phyloP scores from a whole-genome alignment of 169 alveolate species.

The Plasmodium blacklocki region DNA sequence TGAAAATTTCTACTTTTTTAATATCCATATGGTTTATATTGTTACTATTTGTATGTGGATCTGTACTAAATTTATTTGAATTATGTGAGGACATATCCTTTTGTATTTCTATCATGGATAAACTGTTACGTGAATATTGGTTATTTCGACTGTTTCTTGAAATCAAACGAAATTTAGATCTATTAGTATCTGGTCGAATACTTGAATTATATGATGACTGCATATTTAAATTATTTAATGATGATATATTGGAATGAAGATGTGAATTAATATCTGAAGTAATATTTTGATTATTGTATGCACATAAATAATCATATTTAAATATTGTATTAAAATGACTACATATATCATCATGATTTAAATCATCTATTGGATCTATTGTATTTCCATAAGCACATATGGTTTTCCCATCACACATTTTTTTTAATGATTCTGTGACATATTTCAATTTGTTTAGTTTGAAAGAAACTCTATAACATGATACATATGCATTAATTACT shows the following conservation, averaged over 20 bases:
- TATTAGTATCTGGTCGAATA: too few species aligned
- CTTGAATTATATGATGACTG: too few species aligned
- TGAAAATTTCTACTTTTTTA: slow-evolving; percentile 20
- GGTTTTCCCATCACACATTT: slow-evolving; percentile 15
- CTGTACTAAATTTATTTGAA: too few species aligned
- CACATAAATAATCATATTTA: slow-evolving; percentile 40
- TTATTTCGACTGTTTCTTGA: too few species aligned
- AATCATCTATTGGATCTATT: not conserved
- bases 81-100: too few species aligned
- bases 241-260: too few species aligned
- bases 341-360: slow-evolving; percentile 3
- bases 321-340: not conserved
- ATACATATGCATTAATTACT: slow-evolving; percentile 30
- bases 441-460: slow-evolving; percentile 18
- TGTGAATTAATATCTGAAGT: too few species aligned
- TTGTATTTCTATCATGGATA: too few species aligned
- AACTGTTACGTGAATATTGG: too few species aligned
- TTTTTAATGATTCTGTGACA: slow-evolving; percentile 10
- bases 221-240: too few species aligned
- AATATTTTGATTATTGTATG: not conserved
- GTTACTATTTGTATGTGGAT: too few species aligned
- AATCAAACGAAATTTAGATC: too few species aligned
- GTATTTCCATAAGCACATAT: slow-evolving; percentile 32
- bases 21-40: not conserved
- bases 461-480: slow-evolving; percentile 19